Base-by-base conservation (phyloP, 805 yeast species). In the Hanseniaspora lachancei region DNA sequence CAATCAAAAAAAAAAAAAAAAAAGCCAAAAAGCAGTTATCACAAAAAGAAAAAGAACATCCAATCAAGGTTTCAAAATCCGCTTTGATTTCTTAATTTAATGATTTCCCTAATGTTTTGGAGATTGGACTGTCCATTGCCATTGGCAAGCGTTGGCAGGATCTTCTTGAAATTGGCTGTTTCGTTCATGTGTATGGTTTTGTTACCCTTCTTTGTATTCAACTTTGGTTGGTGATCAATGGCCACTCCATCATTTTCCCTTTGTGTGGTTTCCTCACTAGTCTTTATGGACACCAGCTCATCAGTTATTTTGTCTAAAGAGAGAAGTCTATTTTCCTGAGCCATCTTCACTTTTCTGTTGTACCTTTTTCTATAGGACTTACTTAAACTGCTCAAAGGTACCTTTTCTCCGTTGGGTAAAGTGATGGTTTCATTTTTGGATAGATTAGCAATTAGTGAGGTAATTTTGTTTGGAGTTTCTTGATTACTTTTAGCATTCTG, bases 291-390 rank as follows among this genome's bases (percentile, higher is more conserved):
- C 8, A 49, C 49, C n/a, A 41, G 46, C 36, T 49, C 56, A 49
- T 41, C 58, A 53, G 47, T 57, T 40, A 47, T 57, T 48, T 41
- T 46, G 27, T 53, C 56, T 52, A 85, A 70, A 18, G 77, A 79
- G 32, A 71, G 71, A 55, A 81, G 69, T 47, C 85, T 67, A 60
- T 85, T 93, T 54, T 75, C 72, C 78, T 85, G 75, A 62, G 80
- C 76, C 5, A 89, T 87, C 61, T 77, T 78, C 58, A 86, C 70
- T 60, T 81, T 78, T 57, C 83, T 84, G 61, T 76, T 77, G 49
- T 74, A 72, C 61, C 75, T 77, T 60, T 86, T 78, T 62, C 82
- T 53, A 15, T 16, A 53, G 12, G 56, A 53, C 34, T 53, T 53
- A 32, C 56, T 53, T 21, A 53, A 35, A 18, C 43, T 41, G 12